These are phyloP conservation scores for Orbilia javanica DNA, from an alignment of 2,329 filamentous ascomycete species.

Conservation along the genomic window DNA sequence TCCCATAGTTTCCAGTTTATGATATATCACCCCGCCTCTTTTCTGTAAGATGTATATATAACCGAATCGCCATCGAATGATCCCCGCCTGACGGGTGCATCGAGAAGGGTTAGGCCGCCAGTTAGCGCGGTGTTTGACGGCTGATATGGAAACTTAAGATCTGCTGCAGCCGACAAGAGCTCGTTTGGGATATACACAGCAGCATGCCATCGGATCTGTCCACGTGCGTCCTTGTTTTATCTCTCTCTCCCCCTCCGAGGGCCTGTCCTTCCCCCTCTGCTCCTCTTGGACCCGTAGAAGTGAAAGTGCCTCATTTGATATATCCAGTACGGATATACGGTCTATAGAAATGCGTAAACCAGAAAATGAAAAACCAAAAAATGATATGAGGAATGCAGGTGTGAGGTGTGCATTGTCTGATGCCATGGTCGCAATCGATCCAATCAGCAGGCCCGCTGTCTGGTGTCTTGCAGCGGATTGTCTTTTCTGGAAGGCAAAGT, in stretches of 20 bases:
- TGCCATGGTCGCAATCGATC: background rate
- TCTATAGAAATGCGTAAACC: background rate
- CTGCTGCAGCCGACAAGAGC: constrained; percentile 29
- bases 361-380: background rate
- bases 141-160: background rate
- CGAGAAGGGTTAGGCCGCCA: constrained; percentile 13
- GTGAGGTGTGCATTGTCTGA: constrained; percentile 4
- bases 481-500: constrained; percentile 10
- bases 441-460: background rate
- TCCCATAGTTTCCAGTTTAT: too few relatives aligned
- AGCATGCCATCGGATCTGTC: constrained; percentile 33
- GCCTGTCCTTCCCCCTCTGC: background rate
- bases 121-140: constrained; percentile 37
- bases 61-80: background rate
- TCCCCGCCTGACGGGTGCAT: constrained; percentile 10
- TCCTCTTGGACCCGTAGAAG: background rate
- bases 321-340: background rate
- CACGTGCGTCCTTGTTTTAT: constrained; percentile 26
- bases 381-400: background rate
- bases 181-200: constrained; percentile 22
- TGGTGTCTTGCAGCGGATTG: background rate
- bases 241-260: background rate
- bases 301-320: background rate
- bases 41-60: background rate
- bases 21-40: background rate